Percentiles rank a stretch among this genome's conserved stretches.
Evolutionary conservation across 345 rosid species (phyloP).

Genomic region (Arabis hirsuta): DNA sequence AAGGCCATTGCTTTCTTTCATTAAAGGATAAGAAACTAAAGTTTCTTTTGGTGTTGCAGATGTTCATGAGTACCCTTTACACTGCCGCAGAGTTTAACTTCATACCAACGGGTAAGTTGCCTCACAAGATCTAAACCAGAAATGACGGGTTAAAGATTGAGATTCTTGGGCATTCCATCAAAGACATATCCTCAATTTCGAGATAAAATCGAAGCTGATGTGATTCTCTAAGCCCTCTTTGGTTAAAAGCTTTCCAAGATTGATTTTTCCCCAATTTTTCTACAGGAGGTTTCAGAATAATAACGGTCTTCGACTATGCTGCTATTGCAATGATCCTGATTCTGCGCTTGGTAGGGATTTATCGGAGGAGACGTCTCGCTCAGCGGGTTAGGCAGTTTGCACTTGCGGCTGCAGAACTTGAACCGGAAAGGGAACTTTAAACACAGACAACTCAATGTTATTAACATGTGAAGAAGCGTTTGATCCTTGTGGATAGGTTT

Average conservation of each 20-base stretch:
- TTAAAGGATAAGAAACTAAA: slow-evolving; percentile 14
- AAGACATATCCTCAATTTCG: neutral
- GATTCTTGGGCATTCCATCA: neutral
- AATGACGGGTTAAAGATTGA: slow-evolving; percentile 18
- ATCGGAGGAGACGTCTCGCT: slow-evolving; percentile 55
- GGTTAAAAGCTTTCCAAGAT: neutral
- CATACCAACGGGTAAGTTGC: slow-evolving; percentile 66
- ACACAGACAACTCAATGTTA: neutral
- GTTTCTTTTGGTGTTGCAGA: slow-evolving; percentile 49
- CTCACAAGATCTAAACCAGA: slow-evolving; percentile 10
- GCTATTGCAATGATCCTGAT: slow-evolving; percentile 59
- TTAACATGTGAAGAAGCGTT: slow-evolving; percentile 24
- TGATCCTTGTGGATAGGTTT: slow-evolving; percentile 38
- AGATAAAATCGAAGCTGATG: slow-evolving; percentile 11
- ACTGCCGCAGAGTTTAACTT: slow-evolving; percentile 69
- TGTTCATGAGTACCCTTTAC: slow-evolving; percentile 64
- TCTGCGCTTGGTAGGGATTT: slow-evolving; percentile 66
- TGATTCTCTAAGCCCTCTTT: slow-evolving; percentile 1
- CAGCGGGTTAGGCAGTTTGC: slow-evolving; percentile 66
- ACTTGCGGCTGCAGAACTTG: slow-evolving; percentile 52
- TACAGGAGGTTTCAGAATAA: slow-evolving; percentile 63
- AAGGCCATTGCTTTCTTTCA: neutral
- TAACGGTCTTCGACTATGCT: slow-evolving; percentile 60
- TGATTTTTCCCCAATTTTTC: neutral
- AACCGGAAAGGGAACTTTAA: slow-evolving; percentile 33